Evolutionary conservation across 169 alveolate species (phyloP).

Genomic region (Plasmodium berghei): DNA sequence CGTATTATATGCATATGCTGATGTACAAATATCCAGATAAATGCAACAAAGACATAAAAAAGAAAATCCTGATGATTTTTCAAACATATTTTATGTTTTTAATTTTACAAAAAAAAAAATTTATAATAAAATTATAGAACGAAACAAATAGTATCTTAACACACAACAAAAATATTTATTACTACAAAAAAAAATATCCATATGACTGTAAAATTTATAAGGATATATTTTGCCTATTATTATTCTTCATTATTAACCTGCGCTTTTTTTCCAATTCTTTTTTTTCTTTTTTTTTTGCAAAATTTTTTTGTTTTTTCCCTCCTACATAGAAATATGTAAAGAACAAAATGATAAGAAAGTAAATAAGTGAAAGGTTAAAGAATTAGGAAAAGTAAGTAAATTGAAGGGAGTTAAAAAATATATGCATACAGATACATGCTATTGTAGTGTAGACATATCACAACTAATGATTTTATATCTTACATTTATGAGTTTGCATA

Average conservation of each 20-base stretch:
- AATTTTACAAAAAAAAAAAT: too few relatives aligned
- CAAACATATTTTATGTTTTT: too few relatives aligned
- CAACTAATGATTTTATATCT: background rate
- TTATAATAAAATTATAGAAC: too few relatives aligned
- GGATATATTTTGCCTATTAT: background rate
- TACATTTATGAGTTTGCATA: slow-evolving; percentile 64
- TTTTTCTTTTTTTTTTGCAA: slow-evolving; percentile 56
- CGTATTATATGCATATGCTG: too few relatives aligned
- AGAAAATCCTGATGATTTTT: too few relatives aligned
- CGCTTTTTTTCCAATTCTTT: slow-evolving; percentile 23
- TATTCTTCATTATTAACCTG: slow-evolving; percentile 40
- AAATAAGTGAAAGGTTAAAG: background rate
- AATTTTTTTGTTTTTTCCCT: slow-evolving; percentile 69
- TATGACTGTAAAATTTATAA: background rate
- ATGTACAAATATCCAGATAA: too few relatives aligned
- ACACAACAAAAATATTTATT: too few relatives aligned
- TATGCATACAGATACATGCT: background rate
- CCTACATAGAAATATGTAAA: slow-evolving; percentile 15
- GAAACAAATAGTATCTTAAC: too few relatives aligned
- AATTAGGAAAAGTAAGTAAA: background rate
- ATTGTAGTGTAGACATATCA: background rate
- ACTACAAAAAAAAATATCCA: too few relatives aligned
- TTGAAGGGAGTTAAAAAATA: background rate
- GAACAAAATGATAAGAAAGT: background rate
- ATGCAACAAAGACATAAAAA: too few relatives aligned